Conservation (phyloP, 2,329 filamentous ascomycete species). For the Tolypocladium sp. region DNA sequence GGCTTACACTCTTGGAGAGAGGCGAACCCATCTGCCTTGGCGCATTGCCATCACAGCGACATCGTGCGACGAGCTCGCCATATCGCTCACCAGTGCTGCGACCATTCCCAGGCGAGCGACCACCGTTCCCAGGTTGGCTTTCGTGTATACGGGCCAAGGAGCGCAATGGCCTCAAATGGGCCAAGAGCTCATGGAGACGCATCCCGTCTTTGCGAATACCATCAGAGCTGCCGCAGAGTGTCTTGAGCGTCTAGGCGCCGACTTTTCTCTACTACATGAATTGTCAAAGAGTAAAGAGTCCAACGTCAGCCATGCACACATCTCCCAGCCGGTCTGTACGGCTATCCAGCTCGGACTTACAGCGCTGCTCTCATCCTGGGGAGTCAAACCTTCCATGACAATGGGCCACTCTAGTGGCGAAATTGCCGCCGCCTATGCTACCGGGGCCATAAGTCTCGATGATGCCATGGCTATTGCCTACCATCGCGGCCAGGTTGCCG, state of each 20-base stretch:
- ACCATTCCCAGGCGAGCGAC: conserved; percentile 7
- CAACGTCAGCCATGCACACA: conserved; percentile 26
- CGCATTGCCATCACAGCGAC: conserved; percentile 32
- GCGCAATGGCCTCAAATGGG: conserved; percentile 29
- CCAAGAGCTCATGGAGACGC: conserved; percentile 22
- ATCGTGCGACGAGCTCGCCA: conserved; percentile 34
- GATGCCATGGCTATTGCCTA: conserved; percentile 40
- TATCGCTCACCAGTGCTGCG: conserved; percentile 27
- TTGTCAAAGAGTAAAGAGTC: conserved; percentile 24
- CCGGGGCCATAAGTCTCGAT: conserved; percentile 32
- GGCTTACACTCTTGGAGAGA: conserved; percentile 37
- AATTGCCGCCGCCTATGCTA: conserved; percentile 36
- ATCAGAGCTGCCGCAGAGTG: conserved; percentile 21
- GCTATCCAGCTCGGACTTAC: conserved; percentile 38
- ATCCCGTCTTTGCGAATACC: conserved; percentile 23
- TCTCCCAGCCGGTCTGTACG: conserved; percentile 33
- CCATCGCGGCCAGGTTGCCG: conserved; percentile 35
- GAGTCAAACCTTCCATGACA: conserved; percentile 28
- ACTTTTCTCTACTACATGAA: conserved; percentile 28
- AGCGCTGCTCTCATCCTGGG: conserved; percentile 32
- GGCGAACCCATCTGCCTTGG: conserved; percentile 33
- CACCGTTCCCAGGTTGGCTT: conserved; percentile 14
- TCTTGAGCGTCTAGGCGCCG: conserved; percentile 21
- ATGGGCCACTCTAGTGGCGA: conserved; percentile 40
- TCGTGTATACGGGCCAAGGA: conserved; percentile 30